phyloP scores from a whole-genome alignment of 2,329 filamentous ascomycete genomes.

The Sphaerulina populicola region DNA sequence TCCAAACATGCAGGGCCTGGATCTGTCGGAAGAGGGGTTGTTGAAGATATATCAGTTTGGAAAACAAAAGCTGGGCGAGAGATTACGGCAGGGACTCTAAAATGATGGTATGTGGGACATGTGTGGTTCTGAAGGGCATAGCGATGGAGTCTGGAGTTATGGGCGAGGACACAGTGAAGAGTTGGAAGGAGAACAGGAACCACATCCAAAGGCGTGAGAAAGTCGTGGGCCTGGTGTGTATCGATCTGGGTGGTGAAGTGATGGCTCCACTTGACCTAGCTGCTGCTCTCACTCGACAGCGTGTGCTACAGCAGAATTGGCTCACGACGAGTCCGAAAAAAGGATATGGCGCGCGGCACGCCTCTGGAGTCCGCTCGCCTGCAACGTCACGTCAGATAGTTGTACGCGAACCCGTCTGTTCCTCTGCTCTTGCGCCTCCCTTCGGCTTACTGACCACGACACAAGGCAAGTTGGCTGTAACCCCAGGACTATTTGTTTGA shows the following conservation, averaged over 20 bases:
- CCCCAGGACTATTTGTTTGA: too few species aligned
- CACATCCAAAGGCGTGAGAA: background rate
- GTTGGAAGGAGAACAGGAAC: background rate
- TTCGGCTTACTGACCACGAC: too few species aligned
- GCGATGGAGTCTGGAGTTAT: slow-evolving; percentile 14
- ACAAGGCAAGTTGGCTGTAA: too few species aligned
- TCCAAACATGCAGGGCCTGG: slow-evolving; percentile 79
- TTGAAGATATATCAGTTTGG: slow-evolving; percentile 91
- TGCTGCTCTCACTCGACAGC: background rate
- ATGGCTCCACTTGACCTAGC: background rate
- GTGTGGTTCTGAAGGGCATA: slow-evolving; percentile 4
- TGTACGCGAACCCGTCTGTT: too few species aligned
- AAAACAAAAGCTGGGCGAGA: slow-evolving; percentile 82
- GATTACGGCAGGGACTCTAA: slow-evolving; percentile 73
- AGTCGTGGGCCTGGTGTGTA: background rate
- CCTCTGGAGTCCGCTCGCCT: too few species aligned
- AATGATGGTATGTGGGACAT: background rate
- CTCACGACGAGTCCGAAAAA: too few species aligned
- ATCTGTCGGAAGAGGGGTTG: slow-evolving; percentile 90
- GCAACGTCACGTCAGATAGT: too few species aligned
- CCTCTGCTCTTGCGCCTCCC: too few species aligned
- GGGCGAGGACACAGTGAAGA: background rate
- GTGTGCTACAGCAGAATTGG: too few species aligned
- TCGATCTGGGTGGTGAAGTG: background rate
- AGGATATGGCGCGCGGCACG: too few species aligned